A percentile compares a stretch with the other conserved stretches of the same genome.
These are phyloP conservation scores for Yamadazyma laniorum DNA, from an alignment of 805 yeast genomes.

Conservation along the genomic window DNA sequence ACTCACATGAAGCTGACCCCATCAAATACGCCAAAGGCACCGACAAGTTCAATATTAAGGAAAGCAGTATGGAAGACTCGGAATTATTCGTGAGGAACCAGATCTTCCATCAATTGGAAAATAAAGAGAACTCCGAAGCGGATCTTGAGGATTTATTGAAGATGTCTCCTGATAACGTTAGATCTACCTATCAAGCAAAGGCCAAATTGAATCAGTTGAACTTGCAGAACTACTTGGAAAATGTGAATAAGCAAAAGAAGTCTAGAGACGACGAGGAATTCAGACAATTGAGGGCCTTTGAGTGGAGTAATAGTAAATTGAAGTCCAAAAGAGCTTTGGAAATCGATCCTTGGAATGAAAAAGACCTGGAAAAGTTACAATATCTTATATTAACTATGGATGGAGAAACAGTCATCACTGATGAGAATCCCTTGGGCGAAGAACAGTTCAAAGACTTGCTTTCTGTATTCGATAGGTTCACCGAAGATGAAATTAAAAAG, in stretches of 20 bases:
- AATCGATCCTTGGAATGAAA: conserved; percentile 47
- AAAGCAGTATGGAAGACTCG: conserved; percentile 11
- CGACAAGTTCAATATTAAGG: conserved; percentile 9
- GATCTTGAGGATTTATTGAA: conserved; percentile 16
- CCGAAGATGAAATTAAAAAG: conserved; percentile 31
- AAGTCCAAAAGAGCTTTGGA: conserved; percentile 41
- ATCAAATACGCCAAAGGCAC: conserved; percentile 3
- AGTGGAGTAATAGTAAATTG: conserved; percentile 43
- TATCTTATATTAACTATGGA: conserved; percentile 31
- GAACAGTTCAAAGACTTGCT: conserved; percentile 41
- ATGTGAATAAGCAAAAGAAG: conserved; percentile 42
- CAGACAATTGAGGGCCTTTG: conserved; percentile 50
- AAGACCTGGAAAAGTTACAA: conserved; percentile 14
- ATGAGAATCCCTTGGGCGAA: conserved; percentile 39
- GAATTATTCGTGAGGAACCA: conserved; percentile 16
- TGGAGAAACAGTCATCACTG: conserved; percentile 33
- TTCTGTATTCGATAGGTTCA: conserved; percentile 35
- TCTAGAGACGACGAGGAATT: conserved; percentile 42
- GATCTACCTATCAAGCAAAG: conserved; percentile 14
- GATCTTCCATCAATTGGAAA: conserved; percentile 12
- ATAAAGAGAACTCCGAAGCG: conserved; percentile 7
- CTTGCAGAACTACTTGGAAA: conserved; percentile 36
- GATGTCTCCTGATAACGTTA: conserved; percentile 18
- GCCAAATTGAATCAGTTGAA: conserved; percentile 6
- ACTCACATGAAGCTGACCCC: neutral